These are phyloP conservation scores for Cordia subcordata DNA, from an alignment of 257 asterid genomes.

Conservation along the genomic window DNA sequence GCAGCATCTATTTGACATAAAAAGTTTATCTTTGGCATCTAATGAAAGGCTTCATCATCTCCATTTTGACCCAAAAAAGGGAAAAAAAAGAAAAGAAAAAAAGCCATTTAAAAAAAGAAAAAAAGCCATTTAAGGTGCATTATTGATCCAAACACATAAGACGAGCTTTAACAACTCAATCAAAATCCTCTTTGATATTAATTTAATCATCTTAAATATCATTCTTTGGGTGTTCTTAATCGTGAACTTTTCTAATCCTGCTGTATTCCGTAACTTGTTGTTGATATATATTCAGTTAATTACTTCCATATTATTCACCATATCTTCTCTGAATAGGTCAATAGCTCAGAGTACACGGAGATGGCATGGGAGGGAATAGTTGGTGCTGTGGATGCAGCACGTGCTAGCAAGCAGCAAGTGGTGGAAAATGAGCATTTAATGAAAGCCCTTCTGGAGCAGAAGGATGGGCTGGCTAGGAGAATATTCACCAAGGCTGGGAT, in stretches of 20 bases:
- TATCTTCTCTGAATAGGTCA: conserved; percentile 36
- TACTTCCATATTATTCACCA: neutral
- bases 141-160: too few relatives aligned
- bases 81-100: too few relatives aligned
- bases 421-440: conserved; percentile 90
- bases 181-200: too few relatives aligned
- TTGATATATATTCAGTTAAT: neutral
- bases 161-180: too few relatives aligned
- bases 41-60: too few relatives aligned
- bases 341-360: conserved; percentile 75
- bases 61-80: neutral
- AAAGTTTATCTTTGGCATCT: too few relatives aligned
- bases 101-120: too few relatives aligned
- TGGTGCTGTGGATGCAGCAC: conserved; percentile 75
- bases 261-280: neutral
- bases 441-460: conserved; percentile 90
- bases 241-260: neutral
- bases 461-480: conserved; percentile 87
- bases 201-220: neutral
- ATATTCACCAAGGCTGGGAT: conserved; percentile 85
- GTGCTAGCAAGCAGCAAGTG: conserved; percentile 60
- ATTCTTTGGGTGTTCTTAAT: neutral
- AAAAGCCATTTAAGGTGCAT: neutral
- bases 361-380: conserved; percentile 84
- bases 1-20: too few relatives aligned